Base-by-base conservation (phyloP, 352 stramenopile species). In the Pythium chondricola region DNA sequence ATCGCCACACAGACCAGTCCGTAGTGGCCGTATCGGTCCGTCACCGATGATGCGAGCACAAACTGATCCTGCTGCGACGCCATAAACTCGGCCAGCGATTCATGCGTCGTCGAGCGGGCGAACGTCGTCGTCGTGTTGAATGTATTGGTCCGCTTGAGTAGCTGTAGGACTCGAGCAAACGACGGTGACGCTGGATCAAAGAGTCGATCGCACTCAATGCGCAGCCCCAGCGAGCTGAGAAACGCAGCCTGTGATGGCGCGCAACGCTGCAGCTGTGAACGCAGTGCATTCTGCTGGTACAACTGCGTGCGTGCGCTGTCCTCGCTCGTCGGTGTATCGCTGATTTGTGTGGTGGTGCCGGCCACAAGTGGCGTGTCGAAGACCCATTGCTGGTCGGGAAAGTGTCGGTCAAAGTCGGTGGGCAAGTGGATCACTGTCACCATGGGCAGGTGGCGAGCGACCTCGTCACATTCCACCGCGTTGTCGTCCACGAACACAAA, bases 401-500 rank as follows among this genome's bases (percentile, higher is more conserved):
- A 61, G 8, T 45, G 53, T 1, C 48, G 24, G 0, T 43, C 50
- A 37, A 85, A 83, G 29, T 65, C 37, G 33, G 47, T 21, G n/a
- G 60, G 62, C 2, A 90, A 58, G 25, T 66, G 51, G 32, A 88
- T 63, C 16, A 88, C 74, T 20, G 43, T 61, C 30, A 86, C 65
- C 29, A 65, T 63, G 2, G 75, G 75, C 38, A 85, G 48, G 3
- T 58, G 48, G 6, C 56, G 61, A 13, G 42, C 42, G 2, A 90
- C 79, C 67, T 86, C 71, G 36, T 70, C 62, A 53, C 79, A 90
- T 30, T 90, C 79, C 27, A 86, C 46, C 8, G 67, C 63, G 25
- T 84, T 90, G 47, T 88, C 79, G 21, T 90, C 79, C 17, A 90
- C 63, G 25, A 90, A 86, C 18, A 90, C 46, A 41, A 86, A 82